Conservation (phyloP, 257 asterid genomes). For the Nicotiana noctiflora region DNA sequence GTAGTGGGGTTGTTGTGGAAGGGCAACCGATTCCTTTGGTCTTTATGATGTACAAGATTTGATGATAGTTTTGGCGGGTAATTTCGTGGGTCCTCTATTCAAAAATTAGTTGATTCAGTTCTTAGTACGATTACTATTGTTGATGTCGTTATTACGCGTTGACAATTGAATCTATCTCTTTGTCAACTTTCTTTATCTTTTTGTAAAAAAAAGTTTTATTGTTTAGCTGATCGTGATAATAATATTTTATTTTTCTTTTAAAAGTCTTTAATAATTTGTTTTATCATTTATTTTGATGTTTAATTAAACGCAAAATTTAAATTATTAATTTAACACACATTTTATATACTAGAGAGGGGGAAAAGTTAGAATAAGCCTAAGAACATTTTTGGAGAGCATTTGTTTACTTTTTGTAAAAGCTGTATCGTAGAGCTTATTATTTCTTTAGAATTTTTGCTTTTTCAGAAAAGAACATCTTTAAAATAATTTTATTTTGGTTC, state of each 20-base stretch:
- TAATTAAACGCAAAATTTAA: neutral
- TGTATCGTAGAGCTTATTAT: neutral
- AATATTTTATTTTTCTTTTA: neutral
- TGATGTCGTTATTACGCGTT: neutral
- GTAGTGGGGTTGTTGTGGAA: neutral
- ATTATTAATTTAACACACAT: no score
- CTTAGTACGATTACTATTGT: neutral
- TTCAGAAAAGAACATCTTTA: neutral
- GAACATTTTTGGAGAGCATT: no score
- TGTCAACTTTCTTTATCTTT: neutral
- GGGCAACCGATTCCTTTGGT: slow-evolving; percentile 4
- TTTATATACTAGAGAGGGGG: no score
- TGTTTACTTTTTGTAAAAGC: neutral
- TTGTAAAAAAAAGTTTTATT: neutral
- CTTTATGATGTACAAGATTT: neutral
- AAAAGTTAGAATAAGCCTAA: no score
- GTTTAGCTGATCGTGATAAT: neutral
- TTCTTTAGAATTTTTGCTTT: neutral
- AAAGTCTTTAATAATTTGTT: neutral
- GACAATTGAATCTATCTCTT: neutral
- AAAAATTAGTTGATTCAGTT: neutral
- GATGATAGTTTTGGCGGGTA: neutral
- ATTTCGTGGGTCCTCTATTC: slow-evolving; percentile 9
- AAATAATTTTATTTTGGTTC: neutral
- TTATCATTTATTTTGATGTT: neutral